A percentile compares a stretch with the other conserved stretches of the same genome.
Evolutionary conservation across 768 basidiomycete genomes (phyloP).

Genomic region (Leccinum broughii): DNA sequence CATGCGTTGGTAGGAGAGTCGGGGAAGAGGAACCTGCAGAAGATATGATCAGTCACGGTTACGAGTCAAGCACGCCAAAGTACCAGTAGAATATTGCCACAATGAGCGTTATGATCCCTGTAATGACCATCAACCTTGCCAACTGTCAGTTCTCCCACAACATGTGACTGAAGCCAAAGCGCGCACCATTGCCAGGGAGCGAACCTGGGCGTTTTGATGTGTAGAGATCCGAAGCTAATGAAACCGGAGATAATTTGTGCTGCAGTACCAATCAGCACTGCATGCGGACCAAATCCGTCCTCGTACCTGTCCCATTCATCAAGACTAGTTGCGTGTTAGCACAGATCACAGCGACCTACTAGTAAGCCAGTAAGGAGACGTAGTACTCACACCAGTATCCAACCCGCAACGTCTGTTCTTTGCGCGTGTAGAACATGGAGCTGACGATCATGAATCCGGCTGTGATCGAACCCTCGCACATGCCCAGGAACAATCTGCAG

Average conservation of each 20-base stretch:
- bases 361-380: not conserved
- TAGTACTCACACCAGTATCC: conserved; percentile 75
- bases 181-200: conserved; percentile 75
- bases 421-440: conserved; percentile 77
- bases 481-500: conserved; percentile 64
- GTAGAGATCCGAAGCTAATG: conserved; percentile 64
- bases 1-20: conserved; percentile 74
- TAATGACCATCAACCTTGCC: conserved; percentile 67
- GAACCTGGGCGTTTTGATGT: conserved; percentile 56
- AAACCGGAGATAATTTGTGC: conserved; percentile 77
- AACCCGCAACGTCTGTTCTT: conserved; percentile 65
- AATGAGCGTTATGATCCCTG: conserved; percentile 57
- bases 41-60: conserved; percentile 2
- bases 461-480: conserved; percentile 73
- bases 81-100: conserved; percentile 59
- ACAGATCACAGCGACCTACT: not conserved
- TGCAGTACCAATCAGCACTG: conserved; percentile 25
- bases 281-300: not conserved
- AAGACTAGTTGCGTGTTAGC: conserved; percentile 45
- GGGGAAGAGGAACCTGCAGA: conserved; percentile 62
- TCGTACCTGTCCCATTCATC: conserved; percentile 70
- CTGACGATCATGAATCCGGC: conserved; percentile 78
- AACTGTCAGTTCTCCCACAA: not conserved
- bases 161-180: not conserved
- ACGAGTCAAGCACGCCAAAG: not conserved